Percentiles rank a stretch among this genome's conserved stretches.
Evolutionary conservation across 108 stramenopile species (phyloP).

Genomic region (Cylindrotheca fusiformis): DNA sequence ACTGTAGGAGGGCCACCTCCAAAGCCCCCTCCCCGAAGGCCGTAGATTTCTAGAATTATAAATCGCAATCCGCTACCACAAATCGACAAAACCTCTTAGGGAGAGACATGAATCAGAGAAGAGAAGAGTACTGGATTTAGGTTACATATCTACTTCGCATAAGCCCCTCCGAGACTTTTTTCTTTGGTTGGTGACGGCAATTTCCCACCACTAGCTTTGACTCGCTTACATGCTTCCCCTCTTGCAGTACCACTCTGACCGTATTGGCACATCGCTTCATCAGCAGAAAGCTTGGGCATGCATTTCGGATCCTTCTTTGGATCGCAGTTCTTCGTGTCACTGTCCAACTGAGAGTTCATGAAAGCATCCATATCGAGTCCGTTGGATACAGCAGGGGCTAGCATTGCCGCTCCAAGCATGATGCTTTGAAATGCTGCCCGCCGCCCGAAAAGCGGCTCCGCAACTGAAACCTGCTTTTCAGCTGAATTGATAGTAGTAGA

Average conservation of each 20-base stretch:
- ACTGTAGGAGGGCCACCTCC: constrained; percentile 1
- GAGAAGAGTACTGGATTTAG: too few species aligned
- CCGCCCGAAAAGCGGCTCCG: constrained; percentile 6
- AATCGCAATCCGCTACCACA: neutral
- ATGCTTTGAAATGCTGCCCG: constrained; percentile 1
- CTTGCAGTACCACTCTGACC: constrained; percentile 53
- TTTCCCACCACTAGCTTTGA: constrained; percentile 46
- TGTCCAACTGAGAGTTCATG: constrained; percentile 34
- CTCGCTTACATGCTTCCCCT: constrained; percentile 61
- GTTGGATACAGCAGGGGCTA: constrained; percentile 1
- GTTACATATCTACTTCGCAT: constrained; percentile 85
- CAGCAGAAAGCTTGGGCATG: constrained; percentile 44
- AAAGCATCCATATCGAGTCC: constrained; percentile 69
- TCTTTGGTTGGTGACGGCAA: constrained; percentile 30
- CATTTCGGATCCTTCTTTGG: constrained; percentile 73
- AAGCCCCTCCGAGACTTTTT: constrained; percentile 65
- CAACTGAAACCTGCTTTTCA: neutral
- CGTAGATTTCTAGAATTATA: neutral
- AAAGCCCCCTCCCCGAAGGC: neutral
- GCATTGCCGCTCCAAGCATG: neutral
- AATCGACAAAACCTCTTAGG: too few species aligned
- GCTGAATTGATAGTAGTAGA: neutral
- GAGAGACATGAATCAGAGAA: too few species aligned
- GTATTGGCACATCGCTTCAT: constrained; percentile 72
- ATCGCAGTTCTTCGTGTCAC: constrained; percentile 65